Evolutionary conservation across 768 basidiomycete species (phyloP).

Genomic region (Pleurotus sapidus): DNA sequence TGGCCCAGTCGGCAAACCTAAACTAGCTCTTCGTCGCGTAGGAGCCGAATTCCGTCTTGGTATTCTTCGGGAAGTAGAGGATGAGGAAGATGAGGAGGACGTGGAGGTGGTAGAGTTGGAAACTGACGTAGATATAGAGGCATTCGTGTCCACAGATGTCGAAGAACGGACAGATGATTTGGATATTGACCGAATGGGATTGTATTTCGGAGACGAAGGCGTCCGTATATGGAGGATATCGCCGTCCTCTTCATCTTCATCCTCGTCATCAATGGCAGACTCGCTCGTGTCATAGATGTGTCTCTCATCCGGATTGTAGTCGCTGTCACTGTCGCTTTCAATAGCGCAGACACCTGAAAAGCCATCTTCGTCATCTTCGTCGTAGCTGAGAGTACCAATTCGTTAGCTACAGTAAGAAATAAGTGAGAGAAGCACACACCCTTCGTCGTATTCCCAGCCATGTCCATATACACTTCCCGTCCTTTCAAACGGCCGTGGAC

Average conservation of each 20-base stretch:
- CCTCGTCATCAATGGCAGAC: slow-evolving; percentile 31
- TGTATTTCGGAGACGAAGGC: slow-evolving; percentile 11
- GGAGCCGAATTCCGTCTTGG: slow-evolving; percentile 3
- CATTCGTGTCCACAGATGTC: slow-evolving; percentile 33
- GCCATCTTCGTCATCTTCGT: slow-evolving; percentile 64
- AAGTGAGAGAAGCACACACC: slow-evolving; percentile 38
- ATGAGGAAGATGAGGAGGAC: slow-evolving; percentile 15
- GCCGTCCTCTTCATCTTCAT: slow-evolving; percentile 33
- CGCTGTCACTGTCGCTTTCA: slow-evolving; percentile 31
- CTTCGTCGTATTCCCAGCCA: slow-evolving; percentile 55
- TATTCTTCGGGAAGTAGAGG: slow-evolving; percentile 16
- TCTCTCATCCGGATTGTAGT: slow-evolving; percentile 35
- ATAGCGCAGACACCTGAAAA: slow-evolving; percentile 47
- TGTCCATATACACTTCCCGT: slow-evolving; percentile 15
- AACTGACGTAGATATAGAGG: slow-evolving; percentile 19
- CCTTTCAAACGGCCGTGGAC: slow-evolving; percentile 2
- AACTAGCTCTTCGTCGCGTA: not conserved
- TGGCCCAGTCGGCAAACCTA: not conserved
- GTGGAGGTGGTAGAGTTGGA: slow-evolving; percentile 23
- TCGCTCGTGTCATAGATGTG: slow-evolving; percentile 14
- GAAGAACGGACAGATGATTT: slow-evolving; percentile 42
- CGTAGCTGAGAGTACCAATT: slow-evolving; percentile 44
- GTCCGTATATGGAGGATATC: slow-evolving; percentile 66
- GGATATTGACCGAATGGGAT: slow-evolving; percentile 33
- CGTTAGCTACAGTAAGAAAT: slow-evolving; percentile 7